Evolutionary conservation across 1,284 basidiomycete species (phyloP).

Genomic region (Amylostereum areolatum): DNA sequence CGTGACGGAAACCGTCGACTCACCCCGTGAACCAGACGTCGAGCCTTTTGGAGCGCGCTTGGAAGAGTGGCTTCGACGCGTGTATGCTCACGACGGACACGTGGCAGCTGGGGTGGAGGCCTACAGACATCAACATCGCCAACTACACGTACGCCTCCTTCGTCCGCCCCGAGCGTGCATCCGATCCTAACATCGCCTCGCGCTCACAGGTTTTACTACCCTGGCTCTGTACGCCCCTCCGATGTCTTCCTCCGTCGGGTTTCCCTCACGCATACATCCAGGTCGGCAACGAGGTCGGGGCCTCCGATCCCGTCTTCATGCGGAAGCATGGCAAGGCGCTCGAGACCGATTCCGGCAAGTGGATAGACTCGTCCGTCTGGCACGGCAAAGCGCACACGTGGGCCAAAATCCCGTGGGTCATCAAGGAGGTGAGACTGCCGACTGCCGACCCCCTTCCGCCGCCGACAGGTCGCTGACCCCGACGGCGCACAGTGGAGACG

Average conservation of each 20-base stretch:
- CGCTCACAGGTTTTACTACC: conserved; percentile 33
- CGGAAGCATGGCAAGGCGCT: conserved; percentile 40
- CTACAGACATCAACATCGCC: conserved; percentile 47
- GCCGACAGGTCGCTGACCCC: too few relatives aligned
- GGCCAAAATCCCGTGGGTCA: conserved; percentile 47
- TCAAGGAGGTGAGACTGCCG: conserved; percentile 28
- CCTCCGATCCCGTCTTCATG: conserved; percentile 51
- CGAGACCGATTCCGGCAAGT: conserved; percentile 39
- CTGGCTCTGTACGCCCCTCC: conserved; percentile 18
- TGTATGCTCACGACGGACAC: conserved; percentile 55
- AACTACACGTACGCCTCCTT: conserved; percentile 36
- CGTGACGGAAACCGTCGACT: too few relatives aligned
- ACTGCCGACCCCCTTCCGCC: too few relatives aligned
- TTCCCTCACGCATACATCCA: conserved; percentile 5
- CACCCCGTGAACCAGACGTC: too few relatives aligned
- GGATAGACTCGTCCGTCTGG: conserved; percentile 51
- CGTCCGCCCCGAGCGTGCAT: not conserved
- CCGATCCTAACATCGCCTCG: too few relatives aligned
- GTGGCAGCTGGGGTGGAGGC: conserved; percentile 56
- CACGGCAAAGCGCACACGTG: conserved; percentile 54
- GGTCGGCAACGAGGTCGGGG: conserved; percentile 42
- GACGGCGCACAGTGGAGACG: conserved; percentile 47
- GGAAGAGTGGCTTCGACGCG: conserved; percentile 44
- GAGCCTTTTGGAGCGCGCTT: conserved; percentile 41
- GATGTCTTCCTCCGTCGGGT: not conserved